Percentiles rank a stretch among this genome's conserved stretches.
phyloP scores from a whole-genome alignment of 2,329 filamentous ascomycete genomes.

The Aspergillus calidoustus region DNA sequence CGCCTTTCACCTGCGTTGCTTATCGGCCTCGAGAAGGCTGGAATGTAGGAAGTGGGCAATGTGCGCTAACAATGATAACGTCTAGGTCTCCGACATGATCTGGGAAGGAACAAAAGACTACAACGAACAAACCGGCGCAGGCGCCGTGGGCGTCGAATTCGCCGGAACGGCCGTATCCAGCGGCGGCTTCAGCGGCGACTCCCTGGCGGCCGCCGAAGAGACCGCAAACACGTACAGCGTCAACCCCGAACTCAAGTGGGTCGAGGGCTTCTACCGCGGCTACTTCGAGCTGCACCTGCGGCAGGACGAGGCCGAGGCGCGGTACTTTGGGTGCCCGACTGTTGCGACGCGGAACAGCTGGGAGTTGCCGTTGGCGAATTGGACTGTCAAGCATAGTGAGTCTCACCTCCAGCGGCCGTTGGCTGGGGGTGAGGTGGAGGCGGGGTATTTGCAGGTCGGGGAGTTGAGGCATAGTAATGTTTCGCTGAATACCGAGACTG shows the following conservation, averaged over 20 bases:
- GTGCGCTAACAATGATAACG: too few relatives aligned
- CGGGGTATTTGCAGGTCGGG: constrained; percentile 41
- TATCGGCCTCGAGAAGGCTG: too few relatives aligned
- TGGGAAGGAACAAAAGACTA: constrained; percentile 61
- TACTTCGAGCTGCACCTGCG: constrained; percentile 70
- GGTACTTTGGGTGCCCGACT: constrained; percentile 60
- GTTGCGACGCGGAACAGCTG: constrained; percentile 57
- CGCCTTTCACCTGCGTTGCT: too few relatives aligned
- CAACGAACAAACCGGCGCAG: constrained; percentile 57
- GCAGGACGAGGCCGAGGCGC: constrained; percentile 62
- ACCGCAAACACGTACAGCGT: constrained; percentile 33
- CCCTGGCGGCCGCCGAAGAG: constrained; percentile 50
- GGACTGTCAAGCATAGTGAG: constrained; percentile 66
- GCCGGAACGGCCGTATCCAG: constrained; percentile 70
- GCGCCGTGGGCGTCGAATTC: constrained; percentile 66
- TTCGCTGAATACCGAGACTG: constrained; percentile 41
- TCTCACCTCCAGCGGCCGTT: constrained; percentile 60
- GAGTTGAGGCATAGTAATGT: constrained; percentile 37
- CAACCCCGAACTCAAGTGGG: constrained; percentile 72
- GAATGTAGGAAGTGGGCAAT: too few relatives aligned
- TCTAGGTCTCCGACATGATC: constrained; percentile 53
- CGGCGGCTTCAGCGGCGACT: constrained; percentile 57
- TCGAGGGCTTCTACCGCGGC: constrained; percentile 73
- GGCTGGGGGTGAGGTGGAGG: constrained; percentile 54
- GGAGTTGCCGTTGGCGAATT: constrained; percentile 71